A percentile compares a stretch with the other conserved stretches of the same genome.
Evolutionary conservation across 2,329 filamentous ascomycete genomes (phyloP).

Genomic region (Alternaria gaisen): DNA sequence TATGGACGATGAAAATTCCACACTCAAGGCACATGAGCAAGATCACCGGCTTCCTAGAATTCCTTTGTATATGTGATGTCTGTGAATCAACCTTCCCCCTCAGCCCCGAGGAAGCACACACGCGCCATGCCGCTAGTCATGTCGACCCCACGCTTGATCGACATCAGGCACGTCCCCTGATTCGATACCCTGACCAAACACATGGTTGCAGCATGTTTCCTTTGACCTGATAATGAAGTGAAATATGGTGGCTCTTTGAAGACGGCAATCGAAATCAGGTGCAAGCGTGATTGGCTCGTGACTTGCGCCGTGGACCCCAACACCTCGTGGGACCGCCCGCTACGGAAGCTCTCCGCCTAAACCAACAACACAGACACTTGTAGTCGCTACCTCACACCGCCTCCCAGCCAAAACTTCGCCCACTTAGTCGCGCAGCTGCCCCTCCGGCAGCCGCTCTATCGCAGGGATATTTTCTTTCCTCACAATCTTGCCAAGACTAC

Average conservation of each 20-base stretch:
- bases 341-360: constrained; percentile 24
- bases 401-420: constrained; percentile 17
- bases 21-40: neutral
- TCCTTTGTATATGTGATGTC: neutral
- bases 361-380: constrained; percentile 21
- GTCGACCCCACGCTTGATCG: constrained; percentile 21
- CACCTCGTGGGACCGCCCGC: constrained; percentile 14
- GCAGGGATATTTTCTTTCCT: constrained; percentile 18
- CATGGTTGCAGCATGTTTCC: constrained; percentile 4
- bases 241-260: neutral
- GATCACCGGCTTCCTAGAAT: neutral
- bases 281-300: constrained; percentile 19
- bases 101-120: constrained; percentile 4
- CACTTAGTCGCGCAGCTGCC: constrained; percentile 22
- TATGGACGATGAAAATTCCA: too few species aligned
- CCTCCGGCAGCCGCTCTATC: constrained; percentile 16
- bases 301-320: constrained; percentile 13
- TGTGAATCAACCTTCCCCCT: neutral
- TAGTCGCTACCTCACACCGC: constrained; percentile 25
- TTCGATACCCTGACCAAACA: constrained; percentile 7
- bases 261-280: constrained; percentile 10
- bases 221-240: constrained; percentile 1
- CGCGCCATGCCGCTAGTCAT: constrained; percentile 13
- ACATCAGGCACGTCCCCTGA: constrained; percentile 16
- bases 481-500: constrained; percentile 30